Base-by-base conservation (phyloP, 2,329 filamentous ascomycete genomes). In the Arthrinium puccinioides region DNA sequence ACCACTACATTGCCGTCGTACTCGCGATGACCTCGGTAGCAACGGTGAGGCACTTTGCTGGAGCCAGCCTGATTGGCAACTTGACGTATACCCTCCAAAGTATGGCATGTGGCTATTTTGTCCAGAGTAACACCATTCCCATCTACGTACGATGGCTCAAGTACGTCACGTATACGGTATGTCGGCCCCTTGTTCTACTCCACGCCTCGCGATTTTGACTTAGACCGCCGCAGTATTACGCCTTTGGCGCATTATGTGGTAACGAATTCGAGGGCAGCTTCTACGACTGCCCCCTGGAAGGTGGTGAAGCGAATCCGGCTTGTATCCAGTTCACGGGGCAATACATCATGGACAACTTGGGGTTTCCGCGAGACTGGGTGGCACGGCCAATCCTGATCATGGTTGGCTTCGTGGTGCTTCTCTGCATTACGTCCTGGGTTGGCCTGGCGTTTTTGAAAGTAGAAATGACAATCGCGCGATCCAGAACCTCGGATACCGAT, bases 141-240 rank as follows among this genome's bases (percentile, higher is more conserved):
- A 66, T 88, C 1, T 89, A 87, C 48, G 76, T 87, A n/a, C 70
- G 83, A 38, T 89, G 84, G 84, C 63, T 84, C 2, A 88, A 87
- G 52, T 83, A 77, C 65, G 69, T 70, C 18, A 72, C 76, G 1
- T 82, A 79, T 45, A 69, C 72, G 16, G 71, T 72, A 57, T 53
- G 66, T 11, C n/a, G n/a, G n/a, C n/a, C n/a, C n/a, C n/a, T n/a
- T n/a, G n/a, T n/a, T n/a, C n/a, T n/a, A n/a, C n/a, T n/a, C n/a
- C n/a, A n/a, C n/a, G n/a, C n/a, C n/a, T n/a, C n/a, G n/a, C n/a
- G n/a, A n/a, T n/a, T n/a, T n/a, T n/a, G n/a, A n/a, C n/a, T n/a
- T n/a, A n/a, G n/a, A n/a, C n/a, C n/a, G n/a, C n/a, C n/a, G 4
- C 18, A 77, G 71, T 84, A 77, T 52, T 88, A 87, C 49, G 73